Evolutionary conservation across 139 green algal species (phyloP), one percentile per base, ranked within the genome.

Genomic region (Chlorella sp.): DNA sequence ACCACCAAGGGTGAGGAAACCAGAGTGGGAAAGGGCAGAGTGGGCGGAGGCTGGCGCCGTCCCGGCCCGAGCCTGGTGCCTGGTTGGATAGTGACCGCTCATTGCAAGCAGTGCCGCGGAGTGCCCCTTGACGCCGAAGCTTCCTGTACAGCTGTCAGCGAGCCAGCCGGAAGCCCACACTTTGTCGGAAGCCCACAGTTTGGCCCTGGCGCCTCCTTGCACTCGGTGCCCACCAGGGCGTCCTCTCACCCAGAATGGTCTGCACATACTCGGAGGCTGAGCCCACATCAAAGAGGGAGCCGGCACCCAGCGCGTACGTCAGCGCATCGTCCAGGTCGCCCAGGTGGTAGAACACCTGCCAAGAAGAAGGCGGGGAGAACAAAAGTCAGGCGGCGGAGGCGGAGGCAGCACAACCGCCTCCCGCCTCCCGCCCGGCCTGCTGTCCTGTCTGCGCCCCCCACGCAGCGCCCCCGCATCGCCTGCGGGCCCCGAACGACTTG

Each of bases 331-430:
- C 94, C 24, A 99, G 94, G 92, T 99, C 98, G 14, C 97, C 97
- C 28, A 99, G 94, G 91, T 99, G 96, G 91, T 99, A 99, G 86
- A 99, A 99, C 22, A 99, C 98, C 98, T 99, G 96, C 57, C 4
- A 15, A 9, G 7, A 57, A 57, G 48, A 57, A 9, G 48, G 48
- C 9, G 48, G 48, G 48, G 9, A 57, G 9, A 57, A 73, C 19
- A 30, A 39, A 34, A 4, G 40, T 42, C 4, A 66, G 39, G 61
- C 40, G 40, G 79, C 36, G 24, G n/a, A n/a, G n/a, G 40, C 39
- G 39, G 79, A 1, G 71, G 32, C 71, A 30, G 32, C 71, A 78
- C 71, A 57, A 57, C 48, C 9, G 48, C 48, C 48, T 57, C 48
- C 48, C 48, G 48, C 48, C 48, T 30, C 71, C 30, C n/a, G n/a